Base-by-base conservation (phyloP, 352 stramenopile species). In the Bremia lactucae region DNA sequence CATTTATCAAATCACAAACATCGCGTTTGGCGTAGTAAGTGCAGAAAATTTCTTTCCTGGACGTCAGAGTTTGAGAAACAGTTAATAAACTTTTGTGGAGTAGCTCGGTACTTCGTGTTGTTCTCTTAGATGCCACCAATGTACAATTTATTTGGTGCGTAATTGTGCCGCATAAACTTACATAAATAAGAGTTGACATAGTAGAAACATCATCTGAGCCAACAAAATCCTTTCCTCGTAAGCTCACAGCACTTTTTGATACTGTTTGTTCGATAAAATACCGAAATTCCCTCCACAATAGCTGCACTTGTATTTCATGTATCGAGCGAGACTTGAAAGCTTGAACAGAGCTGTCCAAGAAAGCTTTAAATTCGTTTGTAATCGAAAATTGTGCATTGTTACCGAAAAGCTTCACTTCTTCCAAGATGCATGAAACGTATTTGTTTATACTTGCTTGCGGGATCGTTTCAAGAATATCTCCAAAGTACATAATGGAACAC, bases 401-500 rank as follows among this genome's bases (percentile, higher is more conserved):
- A 2, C 14, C 34, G 4, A 34, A 22, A 6, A 26, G 9, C 39
- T 49, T 46, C 8, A 56, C 36, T 36, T 87, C 72, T 26, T 81
- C 59, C 25, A 85, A 19, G 4, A 74, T 34, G 10, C 61, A 59
- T 18, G 45, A 52, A 6, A 75, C 63, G 20, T 72, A 87, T 21
- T 82, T 87, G 6, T 68, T 61, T 16, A 76, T 45, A 36, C 10
- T 51, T 42, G 55, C 23, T 18, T 59, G 40, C 1, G 60, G 59
- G 6, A 57, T 57, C 10, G 19, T 52, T 10, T 52, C 31, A 13
- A 55, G 28, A 2, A 60, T 55, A 23, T 72, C 45, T 9, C 45
- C 53, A 46, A 54, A 62, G 28, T 87, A 85, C 41, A 87, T 35
- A 20, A 87, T 55, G 16, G 72, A 65, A 41, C 69, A 60, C 0